These are phyloP conservation scores for Pseudogymnoascus sp. DNA, from an alignment of 2,329 filamentous ascomycete species.

Conservation along the genomic window DNA sequence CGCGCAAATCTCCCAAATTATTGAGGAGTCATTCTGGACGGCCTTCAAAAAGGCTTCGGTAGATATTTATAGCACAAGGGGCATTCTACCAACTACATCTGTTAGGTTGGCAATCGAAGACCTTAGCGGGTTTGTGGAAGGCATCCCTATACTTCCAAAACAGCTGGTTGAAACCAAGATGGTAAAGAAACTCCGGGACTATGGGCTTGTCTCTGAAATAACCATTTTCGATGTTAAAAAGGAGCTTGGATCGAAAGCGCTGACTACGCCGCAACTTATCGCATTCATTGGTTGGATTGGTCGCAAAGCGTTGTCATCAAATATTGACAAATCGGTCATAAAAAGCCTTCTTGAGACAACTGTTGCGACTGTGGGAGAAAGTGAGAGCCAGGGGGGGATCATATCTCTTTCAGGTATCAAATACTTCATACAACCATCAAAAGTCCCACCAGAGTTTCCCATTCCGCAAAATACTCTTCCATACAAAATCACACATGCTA, in stretches of 20 bases:
- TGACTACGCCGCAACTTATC: constrained; percentile 67
- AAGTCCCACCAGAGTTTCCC: constrained; percentile 73
- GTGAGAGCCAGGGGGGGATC: constrained; percentile 55
- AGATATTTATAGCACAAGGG: constrained; percentile 79
- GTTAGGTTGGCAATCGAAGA: constrained; percentile 68
- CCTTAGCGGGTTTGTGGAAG: constrained; percentile 66
- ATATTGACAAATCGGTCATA: constrained; percentile 62
- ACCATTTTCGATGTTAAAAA: constrained; percentile 77
- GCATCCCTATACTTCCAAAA: constrained; percentile 77
- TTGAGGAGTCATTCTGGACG: constrained; percentile 95
- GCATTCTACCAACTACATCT: constrained; percentile 73
- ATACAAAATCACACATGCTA: constrained; percentile 66
- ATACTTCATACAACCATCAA: constrained; percentile 65
- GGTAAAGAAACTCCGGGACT: constrained; percentile 70
- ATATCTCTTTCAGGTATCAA: constrained; percentile 68
- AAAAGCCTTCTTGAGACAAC: constrained; percentile 68
- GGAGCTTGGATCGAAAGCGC: constrained; percentile 72
- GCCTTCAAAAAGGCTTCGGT: constrained; percentile 75
- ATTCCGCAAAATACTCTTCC: constrained; percentile 76
- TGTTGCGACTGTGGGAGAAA: constrained; percentile 57
- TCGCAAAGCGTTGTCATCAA: constrained; percentile 59
- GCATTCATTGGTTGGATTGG: constrained; percentile 81
- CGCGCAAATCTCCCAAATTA: constrained; percentile 69
- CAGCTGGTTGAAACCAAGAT: constrained; percentile 67
- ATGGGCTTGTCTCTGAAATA: constrained; percentile 78